Conservation (phyloP, 345 rosid species). For the Viola odorata region DNA sequence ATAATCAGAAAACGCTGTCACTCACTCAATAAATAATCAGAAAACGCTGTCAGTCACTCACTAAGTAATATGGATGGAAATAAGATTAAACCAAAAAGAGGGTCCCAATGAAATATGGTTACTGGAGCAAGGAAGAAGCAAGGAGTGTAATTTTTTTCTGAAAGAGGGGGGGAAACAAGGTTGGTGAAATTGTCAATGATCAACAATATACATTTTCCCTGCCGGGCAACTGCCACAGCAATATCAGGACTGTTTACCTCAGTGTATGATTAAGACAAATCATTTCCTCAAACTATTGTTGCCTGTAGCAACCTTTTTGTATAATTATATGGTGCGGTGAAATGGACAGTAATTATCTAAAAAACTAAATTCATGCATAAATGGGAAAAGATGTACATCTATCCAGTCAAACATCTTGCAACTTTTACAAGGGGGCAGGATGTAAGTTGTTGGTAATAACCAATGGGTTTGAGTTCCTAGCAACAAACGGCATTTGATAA, state of each 20-base stretch:
- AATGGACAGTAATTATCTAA: not conserved
- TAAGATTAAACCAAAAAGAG: too few relatives aligned
- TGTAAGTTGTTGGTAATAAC: too few relatives aligned
- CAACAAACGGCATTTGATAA: too few relatives aligned
- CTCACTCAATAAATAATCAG: conserved; percentile 8
- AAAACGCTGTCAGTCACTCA: not conserved
- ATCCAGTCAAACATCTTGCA: too few relatives aligned
- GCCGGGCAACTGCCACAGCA: conserved; percentile 1
- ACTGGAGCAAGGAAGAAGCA: too few relatives aligned
- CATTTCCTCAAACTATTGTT: not conserved
- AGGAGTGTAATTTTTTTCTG: too few relatives aligned
- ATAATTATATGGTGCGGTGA: not conserved
- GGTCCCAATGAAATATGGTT: too few relatives aligned
- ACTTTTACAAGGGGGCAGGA: too few relatives aligned
- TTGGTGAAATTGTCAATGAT: not conserved
- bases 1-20: not conserved
- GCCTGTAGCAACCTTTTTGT: not conserved
- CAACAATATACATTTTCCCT: conserved; percentile 4
- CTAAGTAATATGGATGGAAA: too few relatives aligned
- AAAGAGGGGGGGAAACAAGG: not conserved
- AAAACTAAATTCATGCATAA: not conserved
- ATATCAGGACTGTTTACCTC: not conserved
- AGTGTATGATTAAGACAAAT: not conserved
- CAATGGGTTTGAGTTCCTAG: too few relatives aligned
- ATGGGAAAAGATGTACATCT: too few relatives aligned